These are phyloP conservation scores for Zygoascus flipseniorum DNA, from an alignment of 805 yeast species.

Conservation along the genomic window DNA sequence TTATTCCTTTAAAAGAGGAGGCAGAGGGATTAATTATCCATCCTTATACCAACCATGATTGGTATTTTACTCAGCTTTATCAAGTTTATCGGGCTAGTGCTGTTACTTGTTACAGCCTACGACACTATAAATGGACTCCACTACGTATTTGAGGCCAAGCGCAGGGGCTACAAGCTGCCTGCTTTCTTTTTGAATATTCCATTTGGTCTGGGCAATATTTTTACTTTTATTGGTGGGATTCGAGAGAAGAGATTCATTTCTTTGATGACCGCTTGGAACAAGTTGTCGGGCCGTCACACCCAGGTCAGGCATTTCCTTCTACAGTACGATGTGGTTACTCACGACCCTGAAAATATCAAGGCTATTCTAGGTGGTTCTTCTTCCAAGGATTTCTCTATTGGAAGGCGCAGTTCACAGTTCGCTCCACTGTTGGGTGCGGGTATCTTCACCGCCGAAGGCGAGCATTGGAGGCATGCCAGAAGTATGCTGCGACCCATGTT, in stretches of 20 bases:
- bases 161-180: neutral
- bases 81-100: neutral
- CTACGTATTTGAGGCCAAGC: neutral
- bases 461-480: constrained; percentile 31
- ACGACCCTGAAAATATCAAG: constrained; percentile 28
- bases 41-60: neutral
- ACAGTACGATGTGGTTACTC: constrained; percentile 12
- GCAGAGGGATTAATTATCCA: too few relatives aligned
- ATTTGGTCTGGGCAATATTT: neutral
- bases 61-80: neutral
- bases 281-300: neutral
- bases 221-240: neutral
- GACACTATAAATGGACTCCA: neutral
- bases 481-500: constrained; percentile 31
- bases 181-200: neutral
- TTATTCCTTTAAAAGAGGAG: too few relatives aligned
- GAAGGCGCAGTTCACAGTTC: constrained; percentile 21
- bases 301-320: neutral
- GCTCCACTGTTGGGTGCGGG: constrained; percentile 28
- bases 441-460: constrained; percentile 30
- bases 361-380: constrained; percentile 25
- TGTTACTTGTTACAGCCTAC: neutral
- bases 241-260: neutral
- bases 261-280: neutral
- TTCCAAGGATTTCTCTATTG: constrained; percentile 27